Conservation (phyloP, 2,329 filamentous ascomycete species). For the Verticillium tricorpus region DNA sequence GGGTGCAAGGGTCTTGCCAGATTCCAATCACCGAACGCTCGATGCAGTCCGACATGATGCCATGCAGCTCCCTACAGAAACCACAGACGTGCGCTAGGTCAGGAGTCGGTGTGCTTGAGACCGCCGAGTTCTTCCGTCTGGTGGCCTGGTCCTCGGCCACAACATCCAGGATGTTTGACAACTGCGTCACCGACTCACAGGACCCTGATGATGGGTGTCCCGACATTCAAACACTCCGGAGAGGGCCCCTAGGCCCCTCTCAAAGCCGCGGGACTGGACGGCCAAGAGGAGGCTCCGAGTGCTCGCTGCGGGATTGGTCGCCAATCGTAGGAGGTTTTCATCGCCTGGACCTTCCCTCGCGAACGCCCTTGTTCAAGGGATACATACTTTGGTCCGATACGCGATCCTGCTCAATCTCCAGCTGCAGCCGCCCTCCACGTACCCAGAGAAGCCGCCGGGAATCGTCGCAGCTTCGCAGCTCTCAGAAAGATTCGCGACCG, state of each 20-base stretch:
- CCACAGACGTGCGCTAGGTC: not conserved
- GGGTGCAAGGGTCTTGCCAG: not conserved
- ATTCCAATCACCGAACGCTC: not conserved
- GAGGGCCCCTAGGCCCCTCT: not conserved
- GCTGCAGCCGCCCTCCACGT: not conserved
- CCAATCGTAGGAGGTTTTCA: no score
- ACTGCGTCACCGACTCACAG: not conserved
- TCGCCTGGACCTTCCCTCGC: not conserved
- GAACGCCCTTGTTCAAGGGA: no score
- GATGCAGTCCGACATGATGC: not conserved
- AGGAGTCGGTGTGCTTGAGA: not conserved
- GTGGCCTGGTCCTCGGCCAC: not conserved
- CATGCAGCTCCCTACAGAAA: not conserved
- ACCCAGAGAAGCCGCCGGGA: not conserved
- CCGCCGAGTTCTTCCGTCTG: not conserved
- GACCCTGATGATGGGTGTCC: not conserved
- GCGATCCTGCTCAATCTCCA: conserved; percentile 12
- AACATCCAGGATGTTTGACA: not conserved
- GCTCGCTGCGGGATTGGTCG: no score
- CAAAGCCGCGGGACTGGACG: no score
- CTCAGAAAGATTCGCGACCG: not conserved
- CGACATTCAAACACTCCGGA: not conserved
- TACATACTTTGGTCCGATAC: not conserved
- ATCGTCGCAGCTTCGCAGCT: not conserved
- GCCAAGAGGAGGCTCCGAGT: not conserved